Percentiles rank a stretch among this genome's conserved stretches.
phyloP scores from a whole-genome alignment of 495 filamentous ascomycete species.

The Ramalina peruviana region DNA sequence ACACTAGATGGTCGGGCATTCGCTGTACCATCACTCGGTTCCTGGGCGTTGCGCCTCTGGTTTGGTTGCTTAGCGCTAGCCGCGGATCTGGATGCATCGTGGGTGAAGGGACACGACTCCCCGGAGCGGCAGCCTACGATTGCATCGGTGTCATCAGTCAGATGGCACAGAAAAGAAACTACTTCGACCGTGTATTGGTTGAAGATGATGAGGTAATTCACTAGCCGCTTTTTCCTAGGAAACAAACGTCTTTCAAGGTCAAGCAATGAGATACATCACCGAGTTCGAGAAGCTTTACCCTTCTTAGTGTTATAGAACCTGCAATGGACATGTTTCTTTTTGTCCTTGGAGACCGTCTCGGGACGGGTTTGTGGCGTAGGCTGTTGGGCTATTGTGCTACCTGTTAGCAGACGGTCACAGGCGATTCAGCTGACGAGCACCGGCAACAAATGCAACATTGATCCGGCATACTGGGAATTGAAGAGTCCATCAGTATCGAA shows the following conservation, averaged over 20 bases:
- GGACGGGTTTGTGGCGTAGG: not conserved
- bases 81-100: constrained; percentile 16
- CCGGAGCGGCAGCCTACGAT: constrained; percentile 29
- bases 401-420: not conserved
- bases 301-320: constrained; percentile 6
- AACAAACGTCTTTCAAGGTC: no score
- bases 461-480: not conserved
- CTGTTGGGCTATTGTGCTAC: not conserved
- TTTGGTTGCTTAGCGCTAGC: no score
- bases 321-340: constrained; percentile 5
- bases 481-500: not conserved
- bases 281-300: not conserved
- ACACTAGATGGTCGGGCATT: no score
- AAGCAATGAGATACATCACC: not conserved
- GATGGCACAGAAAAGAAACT: not conserved
- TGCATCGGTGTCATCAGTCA: constrained; percentile 1
- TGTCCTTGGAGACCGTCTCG: not conserved
- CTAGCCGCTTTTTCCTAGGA: no score
- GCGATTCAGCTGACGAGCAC: not conserved
- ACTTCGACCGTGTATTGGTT: not conserved
- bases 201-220: not conserved
- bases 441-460: not conserved
- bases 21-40: no score
- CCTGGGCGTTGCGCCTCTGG: no score
- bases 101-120: constrained; percentile 28